Conservation (phyloP, 1,284 basidiomycete species). For the Boletus chippewaensis region DNA sequence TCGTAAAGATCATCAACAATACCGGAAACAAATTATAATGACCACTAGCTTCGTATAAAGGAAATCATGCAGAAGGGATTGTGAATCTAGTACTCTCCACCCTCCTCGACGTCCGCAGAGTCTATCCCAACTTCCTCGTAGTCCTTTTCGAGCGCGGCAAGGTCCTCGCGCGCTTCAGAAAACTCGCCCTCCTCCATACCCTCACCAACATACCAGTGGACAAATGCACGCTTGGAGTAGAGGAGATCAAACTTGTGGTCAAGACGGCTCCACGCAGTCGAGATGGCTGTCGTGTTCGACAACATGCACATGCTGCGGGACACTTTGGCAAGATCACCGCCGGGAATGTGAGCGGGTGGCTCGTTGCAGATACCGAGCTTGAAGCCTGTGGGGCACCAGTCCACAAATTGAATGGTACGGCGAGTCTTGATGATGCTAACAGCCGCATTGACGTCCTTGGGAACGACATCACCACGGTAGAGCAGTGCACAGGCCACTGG, state of each 20-base stretch:
- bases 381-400: conserved; percentile 90
- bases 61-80: conserved; percentile 12
- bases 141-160: conserved; percentile 95
- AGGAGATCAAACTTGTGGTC: conserved; percentile 96
- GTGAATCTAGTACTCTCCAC: conserved; percentile 59
- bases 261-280: conserved; percentile 80
- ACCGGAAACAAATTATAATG: conserved; percentile 27
- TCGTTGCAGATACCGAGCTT: conserved; percentile 92
- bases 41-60: conserved; percentile 24
- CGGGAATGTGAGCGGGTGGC: conserved; percentile 76
- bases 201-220: conserved; percentile 94
- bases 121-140: conserved; percentile 94
- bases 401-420: conserved; percentile 76
- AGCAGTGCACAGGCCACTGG: conserved; percentile 69
- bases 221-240: conserved; percentile 88
- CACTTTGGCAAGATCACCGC: conserved; percentile 84
- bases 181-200: conserved; percentile 99
- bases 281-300: conserved; percentile 83
- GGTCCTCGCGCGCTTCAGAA: conserved; percentile 94
- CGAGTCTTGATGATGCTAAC: conserved; percentile 84
- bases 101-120: conserved; percentile 78
- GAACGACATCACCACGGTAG: conserved; percentile 84
- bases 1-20: conserved; percentile 30
- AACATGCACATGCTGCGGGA: conserved; percentile 87
- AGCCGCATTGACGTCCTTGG: conserved; percentile 86